Percentiles rank a stretch among this genome's conserved stretches.
Evolutionary conservation across 1,284 basidiomycete species (phyloP).

Genomic region (Cryptococcus hybrid): DNA sequence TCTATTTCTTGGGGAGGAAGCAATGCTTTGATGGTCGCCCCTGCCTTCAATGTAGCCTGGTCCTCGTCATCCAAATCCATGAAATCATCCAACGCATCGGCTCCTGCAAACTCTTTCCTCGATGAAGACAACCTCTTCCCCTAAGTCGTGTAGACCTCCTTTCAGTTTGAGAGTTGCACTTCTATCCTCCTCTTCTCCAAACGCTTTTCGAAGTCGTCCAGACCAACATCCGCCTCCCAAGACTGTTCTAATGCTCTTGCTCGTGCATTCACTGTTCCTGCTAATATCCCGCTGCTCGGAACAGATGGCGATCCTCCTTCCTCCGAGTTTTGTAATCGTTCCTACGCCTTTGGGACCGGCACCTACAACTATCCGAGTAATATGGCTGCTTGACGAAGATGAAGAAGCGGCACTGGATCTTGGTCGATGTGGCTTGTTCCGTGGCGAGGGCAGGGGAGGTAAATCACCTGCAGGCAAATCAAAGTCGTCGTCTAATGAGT

Average conservation of each 20-base stretch:
- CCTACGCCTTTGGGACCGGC: constrained; percentile 36
- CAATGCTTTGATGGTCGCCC: constrained; percentile 41
- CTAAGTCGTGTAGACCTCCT: background rate
- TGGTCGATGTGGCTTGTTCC: constrained; percentile 1
- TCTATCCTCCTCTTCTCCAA: constrained; percentile 1
- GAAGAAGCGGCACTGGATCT: constrained; percentile 12
- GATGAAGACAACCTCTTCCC: constrained; percentile 12
- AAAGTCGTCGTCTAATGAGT: constrained; percentile 25
- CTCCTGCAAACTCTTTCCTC: constrained; percentile 21
- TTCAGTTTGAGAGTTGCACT: constrained; percentile 1
- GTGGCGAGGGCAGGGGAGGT: background rate
- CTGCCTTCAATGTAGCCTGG: constrained; percentile 44
- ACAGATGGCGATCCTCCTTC: background rate
- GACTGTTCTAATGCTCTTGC: constrained; percentile 14
- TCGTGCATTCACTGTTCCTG: constrained; percentile 24
- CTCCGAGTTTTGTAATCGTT: constrained; percentile 35
- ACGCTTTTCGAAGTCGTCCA: constrained; percentile 15
- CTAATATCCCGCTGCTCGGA: constrained; percentile 4
- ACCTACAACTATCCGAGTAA: constrained; percentile 29
- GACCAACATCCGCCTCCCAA: constrained; percentile 31
- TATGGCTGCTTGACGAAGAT: constrained; percentile 11
- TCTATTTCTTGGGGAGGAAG: constrained; percentile 30
- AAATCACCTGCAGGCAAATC: constrained; percentile 12
- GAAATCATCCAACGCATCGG: constrained; percentile 39
- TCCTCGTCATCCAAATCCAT: constrained; percentile 40